Conservation (phyloP, 768 basidiomycete genomes). For the Leccinum imitatum region DNA sequence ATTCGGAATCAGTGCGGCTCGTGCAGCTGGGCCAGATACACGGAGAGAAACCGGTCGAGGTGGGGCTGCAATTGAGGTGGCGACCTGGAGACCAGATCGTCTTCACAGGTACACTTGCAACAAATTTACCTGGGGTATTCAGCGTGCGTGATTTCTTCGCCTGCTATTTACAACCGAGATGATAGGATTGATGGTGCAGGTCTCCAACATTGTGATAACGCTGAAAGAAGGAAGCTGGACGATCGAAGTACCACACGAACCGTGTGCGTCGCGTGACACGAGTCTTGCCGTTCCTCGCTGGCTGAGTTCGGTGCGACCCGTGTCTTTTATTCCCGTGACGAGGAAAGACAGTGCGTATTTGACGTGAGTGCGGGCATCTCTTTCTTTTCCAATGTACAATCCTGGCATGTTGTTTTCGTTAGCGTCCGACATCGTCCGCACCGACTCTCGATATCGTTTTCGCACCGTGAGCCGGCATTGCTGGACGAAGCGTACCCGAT, state of each 20-base stretch:
- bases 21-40: constrained; percentile 52
- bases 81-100: no score
- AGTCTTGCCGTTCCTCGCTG: constrained; percentile 42
- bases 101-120: no score
- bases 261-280: constrained; percentile 39
- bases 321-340: constrained; percentile 51
- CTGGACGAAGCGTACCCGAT: constrained; percentile 83
- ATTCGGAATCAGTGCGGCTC: constrained; percentile 32
- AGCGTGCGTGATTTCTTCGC: constrained; percentile 43
- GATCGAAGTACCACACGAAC: constrained; percentile 58
- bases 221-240: constrained; percentile 48
- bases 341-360: constrained; percentile 47
- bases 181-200: constrained; percentile 16
- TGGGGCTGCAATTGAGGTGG: no score
- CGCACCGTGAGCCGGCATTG: constrained; percentile 68
- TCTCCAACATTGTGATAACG: constrained; percentile 48
- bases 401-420: neutral
- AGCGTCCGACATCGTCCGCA: constrained; percentile 36
- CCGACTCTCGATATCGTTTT: constrained; percentile 50
- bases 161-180: neutral
- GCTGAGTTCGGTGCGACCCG: constrained; percentile 56
- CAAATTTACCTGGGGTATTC: constrained; percentile 45
- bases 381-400: neutral
- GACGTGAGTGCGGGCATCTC: constrained; percentile 38
- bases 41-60: constrained; percentile 10